Evolutionary conservation across 108 stramenopile genomes (phyloP), one percentile per base, ranked within the genome.

Genomic region (Halocafeteria seosinensis): DNA sequence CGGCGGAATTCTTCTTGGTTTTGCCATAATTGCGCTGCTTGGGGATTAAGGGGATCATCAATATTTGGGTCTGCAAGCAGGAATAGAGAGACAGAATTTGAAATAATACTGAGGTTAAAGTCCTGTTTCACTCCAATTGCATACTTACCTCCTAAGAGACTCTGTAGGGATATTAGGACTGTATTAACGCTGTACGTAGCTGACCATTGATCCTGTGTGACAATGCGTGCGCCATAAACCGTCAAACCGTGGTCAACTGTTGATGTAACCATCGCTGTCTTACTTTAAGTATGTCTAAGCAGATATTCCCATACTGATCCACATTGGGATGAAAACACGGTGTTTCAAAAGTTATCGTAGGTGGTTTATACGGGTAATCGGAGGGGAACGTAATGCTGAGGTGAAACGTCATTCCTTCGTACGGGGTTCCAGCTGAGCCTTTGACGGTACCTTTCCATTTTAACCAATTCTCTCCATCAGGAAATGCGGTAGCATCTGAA

Each of bases 311-410:
- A 47, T 62, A 34, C 62, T 24, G n/a, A 64, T 78, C 77, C 34
- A 81, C 69, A 50, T 79, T 79, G 25, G 76, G 76, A 63, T 79
- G 78, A 69, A 69, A 79, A 33, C 69, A 42, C 25, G 76, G 76
- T 32, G 78, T 79, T 50, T 61, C 37, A 64, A 79, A 79, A 24
- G 66, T 73, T 8, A 77, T 69, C 38, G 42, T 67, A 17, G 78
- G 78, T 0, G 78, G 51, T 38, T 57, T 17, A 62, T 62, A 61
- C 9, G 75, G 75, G 64, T 76, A 76, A 35, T 68, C 63, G 13
- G 73, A 37, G 24, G 69, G 69, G 30, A 78, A 78, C n/a, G 31
- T 37, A 50, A 78, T 61, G 73, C 69, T 50, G 9, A 78, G 73
- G 66, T 74, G 62, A 66, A 71, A 78, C 34, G 59, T 51, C 25